phyloP scores from a whole-genome alignment of 768 basidiomycete genomes.

The Agaricus sinodeliciosus region DNA sequence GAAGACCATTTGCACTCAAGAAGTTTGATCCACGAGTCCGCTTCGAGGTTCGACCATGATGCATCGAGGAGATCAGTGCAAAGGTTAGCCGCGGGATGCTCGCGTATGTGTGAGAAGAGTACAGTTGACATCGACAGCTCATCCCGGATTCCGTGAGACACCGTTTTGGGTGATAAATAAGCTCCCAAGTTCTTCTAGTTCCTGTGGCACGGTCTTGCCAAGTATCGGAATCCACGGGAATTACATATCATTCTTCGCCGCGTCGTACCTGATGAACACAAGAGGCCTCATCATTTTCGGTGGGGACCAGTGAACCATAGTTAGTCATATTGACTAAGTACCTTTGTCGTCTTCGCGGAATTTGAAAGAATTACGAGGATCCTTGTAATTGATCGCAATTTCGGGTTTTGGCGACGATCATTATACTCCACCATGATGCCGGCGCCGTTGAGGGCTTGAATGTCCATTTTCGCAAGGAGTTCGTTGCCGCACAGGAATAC shows the following conservation, averaged over 20 bases:
- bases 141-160: not conserved
- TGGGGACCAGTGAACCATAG: not conserved
- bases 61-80: not conserved
- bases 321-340: not conserved
- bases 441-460: not conserved
- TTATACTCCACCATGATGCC: not conserved
- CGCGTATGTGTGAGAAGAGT: not conserved
- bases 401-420: conserved; percentile 2
- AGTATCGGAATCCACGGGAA: not conserved
- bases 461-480: not conserved
- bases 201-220: not conserved
- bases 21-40: conserved; percentile 7
- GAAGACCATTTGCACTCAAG: not conserved
- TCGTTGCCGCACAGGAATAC: conserved; percentile 1
- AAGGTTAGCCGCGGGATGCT: not conserved
- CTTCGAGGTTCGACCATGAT: not conserved
- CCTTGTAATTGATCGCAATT: too few species aligned
- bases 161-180: not conserved
- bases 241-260: not conserved
- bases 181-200: too few species aligned
- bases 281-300: too few species aligned
- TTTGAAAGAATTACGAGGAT: not conserved
- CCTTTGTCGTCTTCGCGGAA: too few species aligned
- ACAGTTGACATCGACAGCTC: not conserved
- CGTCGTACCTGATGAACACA: too few species aligned